Evolutionary conservation across 495 filamentous ascomycete species (phyloP), one percentile per base, ranked within the genome.

Genomic region (Apodospora peruviana): DNA sequence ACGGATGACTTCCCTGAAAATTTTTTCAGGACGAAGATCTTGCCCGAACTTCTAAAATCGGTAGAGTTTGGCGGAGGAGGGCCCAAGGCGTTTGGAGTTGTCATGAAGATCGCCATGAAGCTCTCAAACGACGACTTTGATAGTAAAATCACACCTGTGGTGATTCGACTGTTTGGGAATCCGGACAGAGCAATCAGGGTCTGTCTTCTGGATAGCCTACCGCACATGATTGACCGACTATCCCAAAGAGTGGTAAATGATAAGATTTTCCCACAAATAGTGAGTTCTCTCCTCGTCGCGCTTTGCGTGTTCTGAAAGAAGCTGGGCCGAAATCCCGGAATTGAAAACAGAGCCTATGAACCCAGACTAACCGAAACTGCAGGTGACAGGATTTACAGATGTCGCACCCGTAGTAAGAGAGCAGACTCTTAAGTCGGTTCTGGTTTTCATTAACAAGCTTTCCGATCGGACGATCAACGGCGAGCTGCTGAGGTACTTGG

Each of bases 61-160:
- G 89, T 98, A 8, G 93, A 98, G 58, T 98, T 96, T 67, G 94
- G 93, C 20, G 93, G 93, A 20, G 93, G 94, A 35, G 93, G 93
- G 0, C 86, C 91, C 0, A 96, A 95, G 57, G 90, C 94, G 5
- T 90, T 98, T 48, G 70, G 74, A 0, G 82, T 91, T 5, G 86
- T 95, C 16, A 81, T 96, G 71, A 93, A 93, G 58, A 95, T 98
- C 58, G 83, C 87, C 11, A 72, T 80, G 21, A 96, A 95, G 58
- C 63, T 97, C 21, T 80, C 88, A 0, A 84, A 85, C 43, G 93
- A 96, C 2, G 91, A 98, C 61, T 98, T 90, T 66, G 90, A 94
- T 29, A 61, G 78, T 3, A 85, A 80, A 49, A 74, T 98, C 45
- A 93, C 86, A 0, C 93, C 93, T 1, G 87, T 91, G 36, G 75